Conservation (phyloP, 2,329 filamentous ascomycete species). For the Alternaria postmessia region DNA sequence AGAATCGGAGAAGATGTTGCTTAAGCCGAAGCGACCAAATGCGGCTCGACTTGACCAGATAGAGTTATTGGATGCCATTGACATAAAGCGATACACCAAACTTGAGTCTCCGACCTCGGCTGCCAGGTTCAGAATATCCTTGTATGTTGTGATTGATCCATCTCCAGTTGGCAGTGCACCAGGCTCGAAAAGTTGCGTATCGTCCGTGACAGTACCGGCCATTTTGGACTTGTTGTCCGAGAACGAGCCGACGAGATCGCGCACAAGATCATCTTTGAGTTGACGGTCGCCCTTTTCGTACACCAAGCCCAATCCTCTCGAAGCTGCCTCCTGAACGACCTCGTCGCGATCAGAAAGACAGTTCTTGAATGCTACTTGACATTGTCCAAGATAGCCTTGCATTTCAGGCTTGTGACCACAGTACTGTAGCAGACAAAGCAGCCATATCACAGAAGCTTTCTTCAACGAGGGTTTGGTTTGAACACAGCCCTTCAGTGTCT, state of each 20-base stretch:
- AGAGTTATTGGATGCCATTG: slow-evolving; percentile 90
- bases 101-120: slow-evolving; percentile 95
- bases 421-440: slow-evolving; percentile 89
- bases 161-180: slow-evolving; percentile 90
- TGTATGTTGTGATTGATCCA: slow-evolving; percentile 92
- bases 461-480: slow-evolving; percentile 87
- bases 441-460: slow-evolving; percentile 94
- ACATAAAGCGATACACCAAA: slow-evolving; percentile 99
- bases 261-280: slow-evolving; percentile 82
- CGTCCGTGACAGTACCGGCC: slow-evolving; percentile 79
- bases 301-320: slow-evolving; percentile 86
- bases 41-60: slow-evolving; percentile 98
- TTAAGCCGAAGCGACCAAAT: slow-evolving; percentile 92
- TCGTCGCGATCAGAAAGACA: slow-evolving; percentile 90
- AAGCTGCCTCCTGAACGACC: slow-evolving; percentile 93
- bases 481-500: slow-evolving; percentile 78
- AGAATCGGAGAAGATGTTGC: slow-evolving; percentile 88
- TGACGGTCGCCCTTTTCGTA: slow-evolving; percentile 89
- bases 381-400: slow-evolving; percentile 76
- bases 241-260: slow-evolving; percentile 87
- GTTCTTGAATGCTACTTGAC: slow-evolving; percentile 86
- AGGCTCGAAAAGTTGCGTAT: slow-evolving; percentile 92
- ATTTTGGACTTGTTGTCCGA: slow-evolving; percentile 75
- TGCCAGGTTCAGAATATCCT: slow-evolving; percentile 95
- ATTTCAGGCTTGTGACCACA: slow-evolving; percentile 81